These are phyloP conservation scores for Comarum palustre DNA, from an alignment of 306 rosid species.

Conservation along the genomic window DNA sequence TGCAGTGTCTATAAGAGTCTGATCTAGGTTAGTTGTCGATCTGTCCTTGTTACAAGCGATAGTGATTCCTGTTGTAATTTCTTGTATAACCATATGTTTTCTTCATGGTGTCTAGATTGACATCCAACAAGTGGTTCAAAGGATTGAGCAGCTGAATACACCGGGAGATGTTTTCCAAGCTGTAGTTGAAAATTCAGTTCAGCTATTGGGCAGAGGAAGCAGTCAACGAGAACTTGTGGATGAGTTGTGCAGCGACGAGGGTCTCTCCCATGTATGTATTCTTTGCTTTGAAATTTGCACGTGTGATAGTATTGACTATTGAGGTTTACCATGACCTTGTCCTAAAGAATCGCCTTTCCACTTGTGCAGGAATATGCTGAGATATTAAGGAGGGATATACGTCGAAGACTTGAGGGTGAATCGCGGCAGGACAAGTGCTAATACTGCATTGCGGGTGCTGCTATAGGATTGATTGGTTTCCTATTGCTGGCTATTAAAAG, in stretches of 20 bases:
- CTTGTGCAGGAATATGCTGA: conserved; percentile 71
- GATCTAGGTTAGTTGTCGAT: not conserved
- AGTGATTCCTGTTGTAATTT: not conserved
- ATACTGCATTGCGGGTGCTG: not conserved
- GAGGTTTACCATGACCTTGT: not conserved
- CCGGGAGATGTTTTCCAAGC: conserved; percentile 63
- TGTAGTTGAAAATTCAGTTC: conserved; percentile 64
- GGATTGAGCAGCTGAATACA: conserved; percentile 48
- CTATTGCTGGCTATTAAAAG: not conserved
- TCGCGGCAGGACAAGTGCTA: conserved; percentile 38
- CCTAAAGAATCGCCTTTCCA: not conserved
- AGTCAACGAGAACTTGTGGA: conserved; percentile 49
- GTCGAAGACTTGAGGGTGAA: conserved; percentile 37
- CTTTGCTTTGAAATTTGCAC: not conserved
- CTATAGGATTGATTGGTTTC: conserved; percentile 3
- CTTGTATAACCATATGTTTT: not conserved
- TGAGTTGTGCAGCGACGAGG: conserved; percentile 67
- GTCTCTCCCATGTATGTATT: conserved; percentile 56
- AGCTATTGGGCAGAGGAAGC: conserved; percentile 45
- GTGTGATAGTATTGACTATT: not conserved
- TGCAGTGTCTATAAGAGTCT: not conserved
- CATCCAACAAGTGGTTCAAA: conserved; percentile 52
- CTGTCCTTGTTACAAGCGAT: not conserved
- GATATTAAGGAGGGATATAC: conserved; percentile 52
- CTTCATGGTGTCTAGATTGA: conserved; percentile 40